phyloP scores from a whole-genome alignment of 768 basidiomycete genomes.

The Mycena belliarum region DNA sequence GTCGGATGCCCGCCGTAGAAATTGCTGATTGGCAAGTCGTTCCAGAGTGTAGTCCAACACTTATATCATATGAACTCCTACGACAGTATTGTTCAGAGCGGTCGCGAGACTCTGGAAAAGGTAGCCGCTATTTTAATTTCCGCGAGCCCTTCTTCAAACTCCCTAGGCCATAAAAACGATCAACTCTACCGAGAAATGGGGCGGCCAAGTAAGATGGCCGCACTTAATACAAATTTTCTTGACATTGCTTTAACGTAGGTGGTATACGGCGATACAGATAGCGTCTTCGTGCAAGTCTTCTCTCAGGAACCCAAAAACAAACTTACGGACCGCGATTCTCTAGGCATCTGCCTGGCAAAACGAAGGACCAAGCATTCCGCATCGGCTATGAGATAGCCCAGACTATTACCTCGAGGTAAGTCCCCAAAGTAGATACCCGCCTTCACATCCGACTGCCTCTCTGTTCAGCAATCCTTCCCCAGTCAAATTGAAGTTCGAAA shows the following conservation, averaged over 20 bases:
- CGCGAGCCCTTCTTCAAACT: not conserved
- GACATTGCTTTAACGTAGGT: slow-evolving; percentile 42
- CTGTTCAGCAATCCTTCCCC: slow-evolving; percentile 73
- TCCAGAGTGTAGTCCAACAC: not conserved
- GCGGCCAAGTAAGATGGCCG: slow-evolving; percentile 57
- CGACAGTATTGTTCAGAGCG: slow-evolving; percentile 87
- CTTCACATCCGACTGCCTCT: not conserved
- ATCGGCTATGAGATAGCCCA: slow-evolving; percentile 94
- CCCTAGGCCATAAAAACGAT: slow-evolving; percentile 80
- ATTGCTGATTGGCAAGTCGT: slow-evolving; percentile 76
- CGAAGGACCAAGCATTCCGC: slow-evolving; percentile 90
- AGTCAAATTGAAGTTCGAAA: slow-evolving; percentile 96
- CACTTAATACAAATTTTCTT: no score
- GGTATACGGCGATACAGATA: slow-evolving; percentile 98
- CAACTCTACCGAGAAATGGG: slow-evolving; percentile 79
- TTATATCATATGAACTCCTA: not conserved
- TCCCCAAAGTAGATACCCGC: not conserved
- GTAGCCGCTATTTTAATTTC: slow-evolving; percentile 28
- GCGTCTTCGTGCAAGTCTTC: slow-evolving; percentile 72
- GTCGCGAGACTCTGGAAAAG: slow-evolving; percentile 93
- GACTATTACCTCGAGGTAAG: slow-evolving; percentile 55
- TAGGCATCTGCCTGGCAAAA: slow-evolving; percentile 83
- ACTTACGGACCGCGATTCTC: not conserved
- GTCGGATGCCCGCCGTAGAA: slow-evolving; percentile 97
- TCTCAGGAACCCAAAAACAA: not conserved